These are phyloP conservation scores for Rhododendron vialii DNA, from an alignment of 148 eudicot species.

Conservation along the genomic window DNA sequence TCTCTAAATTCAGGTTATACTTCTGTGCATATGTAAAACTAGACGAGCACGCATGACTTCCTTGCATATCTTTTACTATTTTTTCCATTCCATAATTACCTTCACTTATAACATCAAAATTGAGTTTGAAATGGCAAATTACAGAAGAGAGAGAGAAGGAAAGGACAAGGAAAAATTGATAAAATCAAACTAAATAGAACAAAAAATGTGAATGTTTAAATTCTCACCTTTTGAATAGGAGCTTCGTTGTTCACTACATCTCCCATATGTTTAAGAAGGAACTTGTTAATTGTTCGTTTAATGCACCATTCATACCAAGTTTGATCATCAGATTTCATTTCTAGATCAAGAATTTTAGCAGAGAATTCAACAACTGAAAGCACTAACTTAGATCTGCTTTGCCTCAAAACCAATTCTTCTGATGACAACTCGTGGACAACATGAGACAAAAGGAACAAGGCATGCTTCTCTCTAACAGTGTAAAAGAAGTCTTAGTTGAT, in stretches of 20 bases:
- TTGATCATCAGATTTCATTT: constrained; percentile 17
- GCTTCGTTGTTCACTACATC: constrained; percentile 68
- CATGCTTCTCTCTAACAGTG: constrained; percentile 50
- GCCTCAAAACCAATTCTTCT: constrained; percentile 59
- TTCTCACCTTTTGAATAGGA: constrained; percentile 55
- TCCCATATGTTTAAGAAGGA: constrained; percentile 81
- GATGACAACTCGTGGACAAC: constrained; percentile 82
- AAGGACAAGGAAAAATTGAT: background rate
- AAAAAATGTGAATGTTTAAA: background rate
- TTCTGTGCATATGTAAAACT: no score
- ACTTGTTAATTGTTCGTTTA: constrained; percentile 49
- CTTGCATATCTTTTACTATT: no score
- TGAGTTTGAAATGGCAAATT: background rate
- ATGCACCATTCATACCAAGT: constrained; percentile 47
- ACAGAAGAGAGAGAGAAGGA: background rate
- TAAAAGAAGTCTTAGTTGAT: constrained; percentile 49
- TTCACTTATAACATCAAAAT: no score
- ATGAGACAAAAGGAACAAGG: constrained; percentile 67
- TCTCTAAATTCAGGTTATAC: no score
- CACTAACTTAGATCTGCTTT: constrained; percentile 66
- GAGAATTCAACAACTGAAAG: constrained; percentile 69
- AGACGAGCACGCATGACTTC: no score
- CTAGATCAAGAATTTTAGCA: constrained; percentile 37
- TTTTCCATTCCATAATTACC: no score
- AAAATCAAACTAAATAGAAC: constrained; percentile 1